Evolutionary conservation across 2,329 filamentous ascomycete species (phyloP), one percentile per base, ranked within the genome.

Genomic region (Colletotrichum tabaci): DNA sequence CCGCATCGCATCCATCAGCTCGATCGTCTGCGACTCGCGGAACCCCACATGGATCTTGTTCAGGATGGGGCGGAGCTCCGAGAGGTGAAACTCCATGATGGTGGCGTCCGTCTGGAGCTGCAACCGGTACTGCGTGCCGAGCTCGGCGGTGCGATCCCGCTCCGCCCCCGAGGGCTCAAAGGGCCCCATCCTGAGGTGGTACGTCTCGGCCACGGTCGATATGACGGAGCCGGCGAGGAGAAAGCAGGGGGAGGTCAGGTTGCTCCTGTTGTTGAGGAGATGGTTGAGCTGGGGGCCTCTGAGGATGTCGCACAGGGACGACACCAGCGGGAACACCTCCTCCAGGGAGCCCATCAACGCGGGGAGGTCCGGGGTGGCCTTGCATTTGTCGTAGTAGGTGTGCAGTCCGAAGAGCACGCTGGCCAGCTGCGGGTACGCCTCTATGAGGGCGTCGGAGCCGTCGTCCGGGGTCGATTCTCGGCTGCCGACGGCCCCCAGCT

Each of bases 271-370:
- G 53, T 18, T 18, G 5, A 56, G 53, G 9, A 38, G 15, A 9
- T 56, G 53, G 26, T 38, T 56, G 53, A 56, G 53, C 26, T 56
- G 53, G 8, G 53, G 26, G 12, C 53, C 30, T 4, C 38, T 56
- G 53, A 56, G 18, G 18, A 56, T 56, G 30, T 56, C 53, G 53
- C 53, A 56, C 26, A 56, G n/a, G 26, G 53, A 35, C 26, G 53
- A 56, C 3, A 56, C 35, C 13, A 56, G 26, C 6, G 53, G 53
- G 15, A 56, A 56, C 13, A 38, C 53, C 26, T 38, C 16, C 26
- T 56, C 53, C 15, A 56, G 26, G 26, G 53, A 56, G 26, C 53
- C 30, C 53, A 56, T 16, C 16, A 16, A 10, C 3, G 53, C 30
- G 30, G 53, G 13, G 12, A 56, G 53, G 53, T 38, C 53, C 26